Base-by-base conservation (phyloP, 202 grass and related monocot species). In the Setaria italica region DNA sequence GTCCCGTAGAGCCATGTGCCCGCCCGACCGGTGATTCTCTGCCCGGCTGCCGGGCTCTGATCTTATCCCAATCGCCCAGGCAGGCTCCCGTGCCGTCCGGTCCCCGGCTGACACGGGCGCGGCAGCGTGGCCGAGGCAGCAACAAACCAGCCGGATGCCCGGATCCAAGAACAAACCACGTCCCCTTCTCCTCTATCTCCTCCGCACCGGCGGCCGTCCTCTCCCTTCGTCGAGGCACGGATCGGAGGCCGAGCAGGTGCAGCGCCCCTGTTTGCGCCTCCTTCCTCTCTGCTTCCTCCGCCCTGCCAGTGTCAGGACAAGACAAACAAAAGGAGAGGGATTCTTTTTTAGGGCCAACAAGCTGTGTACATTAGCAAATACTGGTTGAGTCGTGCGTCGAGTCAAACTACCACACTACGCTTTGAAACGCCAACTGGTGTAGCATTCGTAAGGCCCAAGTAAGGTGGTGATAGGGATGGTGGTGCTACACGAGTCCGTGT, bases 401-500 rank as follows among this genome's bases (percentile, higher is more conserved):
- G 72, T 74, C 72, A 74, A 12, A 54, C 12, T 4, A 54, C 20
- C 30, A 3, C 11, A 3, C 33, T 33, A 12, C 5, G 33, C 19
- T 42, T 73, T 7, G 10, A 47, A 47, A n/a, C 21, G n/a, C 11
- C 5, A 21, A 46, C 7, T 1, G 12, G 14, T 7, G 1, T 7
- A 58, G 6, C 20, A 14, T 60, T 62, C 75, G 56, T 77, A 46
- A 30, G 35, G 56, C 35, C 74, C 74, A 62, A 77, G 74, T 9
- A 77, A 60, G 55, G 12, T 76, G 54, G 4, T 77, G 55, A 30
- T 46, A 78, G 56, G 21, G 74, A 60, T 20, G 30, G 19, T 4
- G 5, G 33, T 20, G 37, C 4, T 39, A 39, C 37, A 43, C 37
- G 39, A 11, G 63, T 37, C 63, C 4, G 62, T 7, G 3, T 16